These are phyloP conservation scores for Ulota crispa DNA, from an alignment of 225 moss, liverwort and hornwort genomes.

Conservation along the genomic window DNA sequence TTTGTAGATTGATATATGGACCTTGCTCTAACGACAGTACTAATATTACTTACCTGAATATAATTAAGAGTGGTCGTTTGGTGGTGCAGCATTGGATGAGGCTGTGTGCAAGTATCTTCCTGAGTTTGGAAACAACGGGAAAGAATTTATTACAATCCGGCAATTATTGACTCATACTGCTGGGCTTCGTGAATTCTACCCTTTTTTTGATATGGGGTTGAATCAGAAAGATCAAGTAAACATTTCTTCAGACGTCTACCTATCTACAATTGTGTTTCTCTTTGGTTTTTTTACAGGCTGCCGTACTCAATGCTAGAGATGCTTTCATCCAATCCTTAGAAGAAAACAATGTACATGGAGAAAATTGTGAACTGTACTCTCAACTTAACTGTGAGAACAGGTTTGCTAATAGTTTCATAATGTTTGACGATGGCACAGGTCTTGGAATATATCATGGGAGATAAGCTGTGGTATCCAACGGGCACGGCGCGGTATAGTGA, in stretches of 20 bases:
- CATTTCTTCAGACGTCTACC: neutral
- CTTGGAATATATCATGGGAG: constrained; percentile 61
- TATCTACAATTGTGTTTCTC: neutral
- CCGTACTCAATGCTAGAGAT: neutral
- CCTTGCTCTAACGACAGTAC: neutral
- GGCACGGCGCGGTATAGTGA: constrained; percentile 71
- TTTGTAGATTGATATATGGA: neutral
- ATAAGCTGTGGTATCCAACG: constrained; percentile 66
- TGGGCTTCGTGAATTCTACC: constrained; percentile 74
- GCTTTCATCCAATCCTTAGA: neutral
- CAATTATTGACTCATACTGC: constrained; percentile 71
- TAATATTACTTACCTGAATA: neutral
- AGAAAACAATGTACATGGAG: neutral
- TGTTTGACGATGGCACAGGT: constrained; percentile 42
- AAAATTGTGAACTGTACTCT: neutral
- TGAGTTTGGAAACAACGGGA: constrained; percentile 72
- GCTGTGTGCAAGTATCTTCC: constrained; percentile 70
- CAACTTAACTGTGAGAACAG: neutral
- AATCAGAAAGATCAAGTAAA: constrained; percentile 52
- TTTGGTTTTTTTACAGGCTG: neutral
- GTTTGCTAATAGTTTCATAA: constrained; percentile 15
- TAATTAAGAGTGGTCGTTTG: constrained; percentile 18
- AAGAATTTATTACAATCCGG: constrained; percentile 61
- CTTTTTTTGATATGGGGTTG: constrained; percentile 73
- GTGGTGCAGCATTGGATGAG: constrained; percentile 63